Evolutionary conservation across 139 green algal genomes (phyloP), one percentile per base, ranked within the genome.

Genomic region (Micromonas commoda): DNA sequence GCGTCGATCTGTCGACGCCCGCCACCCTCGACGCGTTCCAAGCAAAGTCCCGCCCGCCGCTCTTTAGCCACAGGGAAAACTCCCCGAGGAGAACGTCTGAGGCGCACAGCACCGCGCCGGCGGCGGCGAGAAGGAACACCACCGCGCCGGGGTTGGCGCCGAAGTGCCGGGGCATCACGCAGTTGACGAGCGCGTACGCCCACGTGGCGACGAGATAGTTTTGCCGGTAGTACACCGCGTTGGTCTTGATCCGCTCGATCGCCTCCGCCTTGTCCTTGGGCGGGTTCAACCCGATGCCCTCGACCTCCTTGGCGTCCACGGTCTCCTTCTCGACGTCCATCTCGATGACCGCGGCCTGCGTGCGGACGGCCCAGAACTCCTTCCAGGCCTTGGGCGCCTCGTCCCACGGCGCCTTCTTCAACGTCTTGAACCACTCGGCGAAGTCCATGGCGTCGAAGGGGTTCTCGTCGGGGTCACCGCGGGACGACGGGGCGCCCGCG

Each of bases 281-380:
- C 21, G 61, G 35, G 53, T 75, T 75, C 35, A 75, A 61, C 1
- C 37, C 37, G n/a, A 33, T 38, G 19, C 37, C 53, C 29, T 75
- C 68, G 3, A 75, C 29, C 29, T 75, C 68, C 5, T 63, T 75
- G 37, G 68, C 68, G 37, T 75, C 35, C 3, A 75, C 68, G 37
- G 34, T 60, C 20, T 75, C 37, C 19, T 39, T 63, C 9, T 60
- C 68, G 68, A 39, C 29, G 37, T 75, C 68, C 19, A 75, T 37
- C 6, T 75, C 38, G 21, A 75, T 6, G 3, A 75, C 68, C 1
- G n/a, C 34, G 23, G 19, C 68, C 37, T 9, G 21, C 0, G 35
- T 1, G 5, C 23, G 16, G 20, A 32, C 21, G 37, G 37, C 68
- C 26, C 28, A 61, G 29, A 75, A 75, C 68, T 75, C 68, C 23